phyloP scores from a whole-genome alignment of 768 basidiomycete species.

The Boletus tomentosulus region DNA sequence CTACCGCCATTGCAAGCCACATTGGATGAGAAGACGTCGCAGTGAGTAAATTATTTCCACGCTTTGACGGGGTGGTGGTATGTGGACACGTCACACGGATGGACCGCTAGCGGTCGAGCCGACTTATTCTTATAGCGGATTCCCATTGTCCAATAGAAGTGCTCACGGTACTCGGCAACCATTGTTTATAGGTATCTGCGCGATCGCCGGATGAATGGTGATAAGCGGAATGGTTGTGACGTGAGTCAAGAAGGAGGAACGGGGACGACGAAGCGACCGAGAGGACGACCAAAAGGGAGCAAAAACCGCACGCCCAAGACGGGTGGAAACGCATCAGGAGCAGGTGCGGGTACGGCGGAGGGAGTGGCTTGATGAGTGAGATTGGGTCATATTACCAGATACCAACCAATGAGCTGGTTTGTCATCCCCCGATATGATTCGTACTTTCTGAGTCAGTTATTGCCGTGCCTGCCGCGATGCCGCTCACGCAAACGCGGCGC shows the following conservation, averaged over 20 bases:
- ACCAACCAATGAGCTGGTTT: not conserved
- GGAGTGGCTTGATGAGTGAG: slow-evolving; percentile 1
- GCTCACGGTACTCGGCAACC: slow-evolving; percentile 17
- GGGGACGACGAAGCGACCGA: slow-evolving; percentile 45
- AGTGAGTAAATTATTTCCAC: slow-evolving; percentile 37
- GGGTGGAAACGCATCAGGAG: slow-evolving; percentile 13
- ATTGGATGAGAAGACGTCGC: slow-evolving; percentile 62
- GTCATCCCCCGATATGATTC: not conserved
- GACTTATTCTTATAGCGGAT: slow-evolving; percentile 3
- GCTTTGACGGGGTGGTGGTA: not conserved
- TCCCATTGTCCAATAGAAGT: slow-evolving; percentile 4
- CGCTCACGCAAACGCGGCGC: not conserved
- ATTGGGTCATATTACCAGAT: no score
- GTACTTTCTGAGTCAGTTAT: no score
- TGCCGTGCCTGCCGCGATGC: slow-evolving; percentile 3
- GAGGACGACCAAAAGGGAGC: slow-evolving; percentile 69
- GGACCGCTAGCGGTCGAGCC: not conserved
- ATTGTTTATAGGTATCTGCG: slow-evolving; percentile 47
- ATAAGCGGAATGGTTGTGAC: slow-evolving; percentile 28
- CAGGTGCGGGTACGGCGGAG: not conserved
- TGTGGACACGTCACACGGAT: not conserved
- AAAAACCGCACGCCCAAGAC: slow-evolving; percentile 42
- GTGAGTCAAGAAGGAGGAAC: slow-evolving; percentile 28
- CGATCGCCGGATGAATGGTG: slow-evolving; percentile 56
- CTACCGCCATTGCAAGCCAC: slow-evolving; percentile 68